Evolutionary conservation across 768 basidiomycete species (phyloP).

Genomic region (Rhodotorula taiwanensis): DNA sequence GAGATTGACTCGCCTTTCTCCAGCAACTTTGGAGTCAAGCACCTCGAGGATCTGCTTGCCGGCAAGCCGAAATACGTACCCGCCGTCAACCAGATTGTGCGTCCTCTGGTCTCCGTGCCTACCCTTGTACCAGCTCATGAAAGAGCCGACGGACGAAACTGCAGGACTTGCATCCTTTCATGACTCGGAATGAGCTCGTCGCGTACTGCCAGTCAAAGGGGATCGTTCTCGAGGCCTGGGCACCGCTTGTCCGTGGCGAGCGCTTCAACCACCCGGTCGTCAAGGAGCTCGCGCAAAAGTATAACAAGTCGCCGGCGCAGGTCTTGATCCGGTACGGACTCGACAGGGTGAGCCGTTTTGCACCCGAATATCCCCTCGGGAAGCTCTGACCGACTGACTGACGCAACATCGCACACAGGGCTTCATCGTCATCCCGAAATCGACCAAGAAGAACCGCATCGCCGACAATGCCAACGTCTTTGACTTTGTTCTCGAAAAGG

Average conservation of each 20-base stretch:
- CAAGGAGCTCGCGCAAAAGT: slow-evolving; percentile 51
- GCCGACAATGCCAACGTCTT: slow-evolving; percentile 49
- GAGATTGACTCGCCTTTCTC: background rate
- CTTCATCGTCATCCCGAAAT: slow-evolving; percentile 51
- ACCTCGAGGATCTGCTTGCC: slow-evolving; percentile 38
- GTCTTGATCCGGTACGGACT: slow-evolving; percentile 73
- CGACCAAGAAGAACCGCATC: slow-evolving; percentile 47
- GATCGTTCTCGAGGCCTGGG: slow-evolving; percentile 58
- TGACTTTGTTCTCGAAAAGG: slow-evolving; percentile 48
- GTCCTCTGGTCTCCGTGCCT: background rate
- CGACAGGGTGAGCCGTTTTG: slow-evolving; percentile 62
- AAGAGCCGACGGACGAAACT: no score
- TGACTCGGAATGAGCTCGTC: slow-evolving; percentile 60
- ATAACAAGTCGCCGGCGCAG: slow-evolving; percentile 56
- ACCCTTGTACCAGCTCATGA: no score
- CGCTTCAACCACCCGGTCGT: slow-evolving; percentile 59
- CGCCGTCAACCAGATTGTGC: slow-evolving; percentile 56
- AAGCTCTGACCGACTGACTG: no score
- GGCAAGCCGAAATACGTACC: slow-evolving; percentile 48
- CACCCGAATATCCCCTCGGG: no score
- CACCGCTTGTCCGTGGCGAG: slow-evolving; percentile 60
- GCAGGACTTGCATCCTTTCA: slow-evolving; percentile 59
- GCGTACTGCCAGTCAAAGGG: slow-evolving; percentile 43
- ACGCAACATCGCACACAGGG: no score
- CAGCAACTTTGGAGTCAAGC: slow-evolving; percentile 39